Evolutionary conservation across 73 alveolate species (phyloP).

Genomic region (Stentor roeselii): DNA sequence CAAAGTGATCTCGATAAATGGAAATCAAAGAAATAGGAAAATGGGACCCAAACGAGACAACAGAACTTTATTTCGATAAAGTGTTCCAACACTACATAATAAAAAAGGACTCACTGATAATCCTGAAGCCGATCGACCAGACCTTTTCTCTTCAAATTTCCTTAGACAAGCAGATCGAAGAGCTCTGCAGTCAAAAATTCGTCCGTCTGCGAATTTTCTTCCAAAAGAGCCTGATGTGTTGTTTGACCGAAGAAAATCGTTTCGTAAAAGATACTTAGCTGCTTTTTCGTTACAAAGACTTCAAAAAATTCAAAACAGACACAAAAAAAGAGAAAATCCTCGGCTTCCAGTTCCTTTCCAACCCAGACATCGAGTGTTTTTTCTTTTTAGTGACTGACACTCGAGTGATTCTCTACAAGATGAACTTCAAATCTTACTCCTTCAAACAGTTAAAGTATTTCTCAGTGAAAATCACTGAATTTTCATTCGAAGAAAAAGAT

Average conservation of each 20-base stretch:
- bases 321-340: neutral
- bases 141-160: neutral
- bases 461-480: neutral
- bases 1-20: no score
- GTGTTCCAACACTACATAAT: neutral
- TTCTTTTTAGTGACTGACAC: neutral
- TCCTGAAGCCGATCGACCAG: neutral
- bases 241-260: neutral
- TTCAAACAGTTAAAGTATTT: neutral
- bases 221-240: neutral
- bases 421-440: neutral
- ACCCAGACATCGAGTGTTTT: neutral
- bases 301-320: no score
- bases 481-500: neutral
- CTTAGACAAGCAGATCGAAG: neutral
- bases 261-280: neutral
- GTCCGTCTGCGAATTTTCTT: neutral
- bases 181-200: neutral
- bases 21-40: neutral
- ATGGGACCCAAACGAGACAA: neutral
- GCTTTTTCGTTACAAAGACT: neutral
- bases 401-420: neutral
- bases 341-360: neutral
- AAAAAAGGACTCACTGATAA: neutral
- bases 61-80: neutral